Base-by-base conservation (phyloP, 1,284 basidiomycete species). In the Ganoderma multipileum region DNA sequence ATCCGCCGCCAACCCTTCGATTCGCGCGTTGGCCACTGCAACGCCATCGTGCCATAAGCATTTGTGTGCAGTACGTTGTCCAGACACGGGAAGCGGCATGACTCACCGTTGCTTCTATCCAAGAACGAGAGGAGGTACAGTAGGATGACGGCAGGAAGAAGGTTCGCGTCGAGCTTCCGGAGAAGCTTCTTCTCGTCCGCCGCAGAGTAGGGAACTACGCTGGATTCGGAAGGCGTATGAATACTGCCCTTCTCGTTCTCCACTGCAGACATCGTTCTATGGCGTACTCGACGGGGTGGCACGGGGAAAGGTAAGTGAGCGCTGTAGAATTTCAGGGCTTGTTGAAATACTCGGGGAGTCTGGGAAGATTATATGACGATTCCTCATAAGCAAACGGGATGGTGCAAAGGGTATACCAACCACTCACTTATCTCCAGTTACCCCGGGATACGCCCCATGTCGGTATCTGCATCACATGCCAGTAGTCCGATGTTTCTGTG, bases 51-150 rank as follows among this genome's bases (percentile, higher is more conserved):
- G 12, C 33, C 36, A 38, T 39, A 30, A 55, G 52, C 12, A 55
- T 55, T 52, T 30, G 36, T 16, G 33, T 58, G 33, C n/a, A 55
- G 47, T 18, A 55, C 30, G 50, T 23, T 2, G 50, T 58, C 30
- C 36, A 2, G 3, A 33, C 18, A 8, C 33, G 8, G 33, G 5
- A 23, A 58, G 9, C 55, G 9, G 36, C 7, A 58, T 12, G 18
- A 58, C 62, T n/a, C 36, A 63, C 47, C 60, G 89, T 82, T 76
- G 20, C 55, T 58, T 58, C 55, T 58, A 18, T 93, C 91, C 73
- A 92, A 79, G 78, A 92, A 93, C 62, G 88, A 89, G 61, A 92
- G 79, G 16, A 92, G 83, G 77, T 90, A 92, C 20, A 93, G 79
- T 33, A 90, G 74, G 0, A 87, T 89, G 58, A 90, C 78, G 58